Base-by-base conservation (phyloP, 1,284 basidiomycete genomes). In the Cutaneotrichosporon curvatum region DNA sequence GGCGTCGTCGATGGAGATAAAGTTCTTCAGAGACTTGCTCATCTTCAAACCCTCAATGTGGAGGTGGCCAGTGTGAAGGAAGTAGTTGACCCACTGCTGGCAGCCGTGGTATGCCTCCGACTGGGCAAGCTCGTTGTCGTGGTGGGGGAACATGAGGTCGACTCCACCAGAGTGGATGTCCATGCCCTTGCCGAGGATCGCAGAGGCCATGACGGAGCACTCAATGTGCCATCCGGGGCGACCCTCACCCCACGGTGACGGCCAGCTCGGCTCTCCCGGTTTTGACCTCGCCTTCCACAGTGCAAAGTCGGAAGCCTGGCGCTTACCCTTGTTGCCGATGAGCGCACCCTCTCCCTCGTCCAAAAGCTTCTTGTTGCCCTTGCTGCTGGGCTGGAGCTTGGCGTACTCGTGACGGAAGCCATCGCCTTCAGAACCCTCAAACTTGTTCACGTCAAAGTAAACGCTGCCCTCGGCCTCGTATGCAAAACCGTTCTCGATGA, bases 201-300 rank as follows among this genome's bases (percentile, higher is more conserved):
- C 91, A 49, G 83, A 87, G 14, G 92, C 94, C 95, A 99, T 99
- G 37, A 97, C 95, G 10, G 89, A 94, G 75, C 95, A 99, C 70
- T 99, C 95, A 50, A 99, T 98, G 69, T 99, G 95, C 95, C 95
- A 99, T 10, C 95, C 95, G 1, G 95, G 95, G 46, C 95, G 80
- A n/a, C 95, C 95, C 32, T 78, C 76, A 22, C 95, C 95, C 95
- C 95, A 99, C 6, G 89, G 85, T 9, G 91, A 96, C 0, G 84
- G 81, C 95, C 95, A 99, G 3, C 84, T 84, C 2, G 95, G 95
- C 71, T 99, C 95, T n/a, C 95, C 95, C 1, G 90, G 82, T 73
- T 95, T 96, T 25, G 89, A 90, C 47, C 64, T 64, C 3, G 87
- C 82, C 73, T 99, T 99, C 95, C 95, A 99, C 12, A 99, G 75